Evolutionary conservation across 257 asterid species (phyloP).

Genomic region (Solanum stenotomum): DNA sequence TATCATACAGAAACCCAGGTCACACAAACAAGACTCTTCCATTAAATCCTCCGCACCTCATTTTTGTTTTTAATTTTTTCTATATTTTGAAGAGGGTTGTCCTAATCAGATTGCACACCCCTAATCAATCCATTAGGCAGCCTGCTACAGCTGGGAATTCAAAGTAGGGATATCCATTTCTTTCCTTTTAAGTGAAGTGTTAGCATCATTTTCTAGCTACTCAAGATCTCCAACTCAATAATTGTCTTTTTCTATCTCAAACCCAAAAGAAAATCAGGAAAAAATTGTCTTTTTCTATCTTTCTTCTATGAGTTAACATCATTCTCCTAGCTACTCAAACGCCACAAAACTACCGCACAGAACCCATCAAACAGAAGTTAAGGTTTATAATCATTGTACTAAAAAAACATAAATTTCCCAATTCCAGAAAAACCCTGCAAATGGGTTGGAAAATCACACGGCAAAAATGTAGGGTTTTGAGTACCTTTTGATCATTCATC

Average conservation of each 20-base stretch:
- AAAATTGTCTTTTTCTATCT: neutral
- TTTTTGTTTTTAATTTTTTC: neutral
- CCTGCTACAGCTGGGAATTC: neutral
- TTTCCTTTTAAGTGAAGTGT: neutral
- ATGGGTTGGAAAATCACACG: neutral
- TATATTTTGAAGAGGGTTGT: neutral
- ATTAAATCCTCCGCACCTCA: neutral
- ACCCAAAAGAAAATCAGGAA: neutral
- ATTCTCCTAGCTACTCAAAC: neutral
- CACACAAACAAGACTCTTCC: neutral
- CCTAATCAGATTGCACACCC: neutral
- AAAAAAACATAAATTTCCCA: neutral
- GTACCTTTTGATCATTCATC: conserved; percentile 7
- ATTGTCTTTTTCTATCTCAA: neutral
- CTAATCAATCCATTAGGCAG: neutral
- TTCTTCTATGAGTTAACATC: neutral
- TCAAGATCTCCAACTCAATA: neutral
- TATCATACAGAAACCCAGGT: neutral
- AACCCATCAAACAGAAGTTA: neutral
- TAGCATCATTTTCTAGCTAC: neutral
- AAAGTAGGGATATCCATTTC: neutral
- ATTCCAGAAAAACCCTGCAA: neutral
- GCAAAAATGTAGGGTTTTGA: neutral
- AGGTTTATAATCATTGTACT: neutral
- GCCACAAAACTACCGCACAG: neutral